phyloP scores from a whole-genome alignment of 2,329 filamentous ascomycete species.

The Talaromyces albobiverticillius region DNA sequence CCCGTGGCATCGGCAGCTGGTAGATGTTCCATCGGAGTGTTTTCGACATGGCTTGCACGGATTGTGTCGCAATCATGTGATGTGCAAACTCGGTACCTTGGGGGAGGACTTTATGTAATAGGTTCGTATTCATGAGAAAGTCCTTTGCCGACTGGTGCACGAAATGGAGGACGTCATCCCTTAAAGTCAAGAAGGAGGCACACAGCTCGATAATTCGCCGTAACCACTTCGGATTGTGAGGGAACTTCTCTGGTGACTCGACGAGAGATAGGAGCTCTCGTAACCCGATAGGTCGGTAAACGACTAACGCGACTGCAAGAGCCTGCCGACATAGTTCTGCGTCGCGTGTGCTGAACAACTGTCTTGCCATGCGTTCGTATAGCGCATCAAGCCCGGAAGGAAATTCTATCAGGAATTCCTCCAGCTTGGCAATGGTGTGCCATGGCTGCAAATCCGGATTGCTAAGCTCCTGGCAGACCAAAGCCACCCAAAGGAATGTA shows the following conservation, averaged over 20 bases:
- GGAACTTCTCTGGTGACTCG: constrained; percentile 15
- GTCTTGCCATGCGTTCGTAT: background rate
- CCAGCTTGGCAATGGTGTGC: no score
- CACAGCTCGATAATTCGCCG: constrained; percentile 29
- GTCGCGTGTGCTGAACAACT: constrained; percentile 19
- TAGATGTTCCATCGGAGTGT: no score
- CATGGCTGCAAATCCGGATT: constrained; percentile 2
- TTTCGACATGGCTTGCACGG: no score
- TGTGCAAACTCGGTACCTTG: no score
- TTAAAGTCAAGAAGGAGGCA: constrained; percentile 41
- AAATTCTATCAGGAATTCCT: constrained; percentile 13
- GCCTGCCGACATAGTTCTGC: constrained; percentile 29
- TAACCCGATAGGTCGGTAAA: constrained; percentile 36
- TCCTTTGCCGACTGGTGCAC: constrained; percentile 48
- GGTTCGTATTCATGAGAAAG: constrained; percentile 16
- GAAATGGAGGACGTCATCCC: constrained; percentile 29
- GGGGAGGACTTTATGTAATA: no score
- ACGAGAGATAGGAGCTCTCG: constrained; percentile 28
- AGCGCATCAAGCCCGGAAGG: background rate
- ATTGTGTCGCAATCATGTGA: constrained; percentile 27
- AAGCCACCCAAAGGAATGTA: constrained; percentile 47
- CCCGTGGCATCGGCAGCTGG: no score
- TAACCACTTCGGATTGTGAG: constrained; percentile 7
- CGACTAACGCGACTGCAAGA: constrained; percentile 26
- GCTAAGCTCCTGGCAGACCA: constrained; percentile 35